A percentile compares a stretch with the other conserved stretches of the same genome.
Evolutionary conservation across 768 basidiomycete species (phyloP).

Genomic region (Ramaria sp.): DNA sequence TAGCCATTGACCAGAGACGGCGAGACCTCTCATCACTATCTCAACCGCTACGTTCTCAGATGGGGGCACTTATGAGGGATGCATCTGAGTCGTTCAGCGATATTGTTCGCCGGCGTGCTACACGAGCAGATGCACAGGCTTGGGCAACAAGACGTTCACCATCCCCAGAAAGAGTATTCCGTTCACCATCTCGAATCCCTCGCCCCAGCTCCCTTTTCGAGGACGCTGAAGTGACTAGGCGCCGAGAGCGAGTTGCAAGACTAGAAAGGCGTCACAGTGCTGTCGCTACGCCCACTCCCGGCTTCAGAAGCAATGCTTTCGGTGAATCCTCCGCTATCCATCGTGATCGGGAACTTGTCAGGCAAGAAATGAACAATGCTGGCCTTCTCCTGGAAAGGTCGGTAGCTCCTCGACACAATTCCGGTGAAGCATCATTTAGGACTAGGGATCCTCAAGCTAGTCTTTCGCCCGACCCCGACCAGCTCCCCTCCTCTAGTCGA

Average conservation of each 20-base stretch:
- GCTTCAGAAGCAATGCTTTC: neutral
- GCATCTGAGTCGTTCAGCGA: constrained; percentile 4
- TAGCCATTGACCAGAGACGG: neutral
- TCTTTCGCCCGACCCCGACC: neutral
- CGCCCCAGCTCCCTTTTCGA: neutral
- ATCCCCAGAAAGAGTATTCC: neutral
- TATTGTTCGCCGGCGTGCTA: constrained; percentile 5
- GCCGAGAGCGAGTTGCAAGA: neutral
- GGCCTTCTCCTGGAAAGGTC: neutral
- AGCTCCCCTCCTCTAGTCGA: neutral
- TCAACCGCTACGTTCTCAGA: neutral
- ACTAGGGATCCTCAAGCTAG: neutral
- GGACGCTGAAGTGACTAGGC: neutral
- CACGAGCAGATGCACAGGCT: constrained; percentile 3
- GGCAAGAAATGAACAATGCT: neutral
- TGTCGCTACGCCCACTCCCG: neutral
- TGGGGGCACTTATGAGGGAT: neutral
- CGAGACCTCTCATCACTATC: neutral
- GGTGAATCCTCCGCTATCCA: neutral
- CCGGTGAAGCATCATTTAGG: neutral
- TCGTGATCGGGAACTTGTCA: neutral
- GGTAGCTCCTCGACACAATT: neutral
- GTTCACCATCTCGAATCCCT: neutral
- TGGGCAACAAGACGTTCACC: neutral
- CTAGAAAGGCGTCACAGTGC: neutral